phyloP scores from a whole-genome alignment of 192 early-diverging fungal genomes.

The Jimgerdemannia flammicorona region DNA sequence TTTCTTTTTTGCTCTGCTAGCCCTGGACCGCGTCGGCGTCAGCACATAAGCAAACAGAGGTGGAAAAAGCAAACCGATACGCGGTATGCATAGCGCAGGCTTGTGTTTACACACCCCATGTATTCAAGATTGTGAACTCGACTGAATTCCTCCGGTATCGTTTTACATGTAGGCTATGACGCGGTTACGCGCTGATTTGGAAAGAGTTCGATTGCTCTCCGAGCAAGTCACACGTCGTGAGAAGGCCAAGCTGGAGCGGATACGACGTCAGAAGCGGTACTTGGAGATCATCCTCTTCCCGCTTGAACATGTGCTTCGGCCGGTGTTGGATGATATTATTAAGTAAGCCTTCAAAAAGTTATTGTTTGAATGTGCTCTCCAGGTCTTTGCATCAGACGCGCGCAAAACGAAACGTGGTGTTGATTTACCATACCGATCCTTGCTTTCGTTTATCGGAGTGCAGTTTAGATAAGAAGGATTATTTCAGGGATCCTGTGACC shows the following conservation, averaged over 20 bases:
- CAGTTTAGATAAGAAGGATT: constrained; percentile 61
- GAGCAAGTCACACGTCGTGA: constrained; percentile 77
- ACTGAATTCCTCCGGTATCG: no score
- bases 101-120: no score
- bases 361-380: neutral
- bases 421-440: neutral
- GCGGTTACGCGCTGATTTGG: constrained; percentile 77
- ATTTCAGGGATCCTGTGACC: constrained; percentile 70
- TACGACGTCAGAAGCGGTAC: constrained; percentile 58
- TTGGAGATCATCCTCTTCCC: constrained; percentile 68
- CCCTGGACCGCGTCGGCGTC: constrained; percentile 90
- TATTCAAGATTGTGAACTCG: no score
- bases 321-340: constrained; percentile 63
- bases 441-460: neutral
- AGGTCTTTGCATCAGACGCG: neutral
- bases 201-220: constrained; percentile 78
- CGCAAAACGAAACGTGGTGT: neutral
- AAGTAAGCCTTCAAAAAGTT: constrained; percentile 37
- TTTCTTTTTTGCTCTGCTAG: constrained; percentile 23
- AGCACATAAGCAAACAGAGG: constrained; percentile 73
- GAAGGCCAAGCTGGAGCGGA: constrained; percentile 60
- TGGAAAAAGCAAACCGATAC: constrained; percentile 56
- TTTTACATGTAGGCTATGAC: constrained; percentile 30
- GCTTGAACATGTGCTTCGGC: constrained; percentile 59
- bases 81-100: constrained; percentile 11